A percentile compares a stretch with the other conserved stretches of the same genome.
These are phyloP conservation scores for Crithidia expoeki DNA, from an alignment of 208 protist genomes.

Conservation along the genomic window DNA sequence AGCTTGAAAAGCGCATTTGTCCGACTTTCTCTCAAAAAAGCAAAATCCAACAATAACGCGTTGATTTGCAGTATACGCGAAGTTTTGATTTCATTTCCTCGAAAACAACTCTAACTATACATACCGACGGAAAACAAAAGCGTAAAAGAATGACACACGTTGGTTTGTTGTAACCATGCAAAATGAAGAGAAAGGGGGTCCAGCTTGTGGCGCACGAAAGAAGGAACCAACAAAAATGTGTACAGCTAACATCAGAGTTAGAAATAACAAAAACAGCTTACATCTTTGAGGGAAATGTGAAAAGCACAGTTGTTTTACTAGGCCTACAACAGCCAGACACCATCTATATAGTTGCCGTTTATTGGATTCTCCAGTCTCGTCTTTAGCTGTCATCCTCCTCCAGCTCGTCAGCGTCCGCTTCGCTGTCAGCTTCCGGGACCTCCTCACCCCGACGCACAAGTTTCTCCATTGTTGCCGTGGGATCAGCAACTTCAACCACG, in stretches of 20 bases:
- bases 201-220: neutral
- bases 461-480: conserved; percentile 90
- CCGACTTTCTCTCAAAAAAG: too few species aligned
- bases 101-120: neutral
- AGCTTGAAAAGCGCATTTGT: too few species aligned
- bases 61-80: too few species aligned
- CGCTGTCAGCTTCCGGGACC: conserved; percentile 83
- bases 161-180: too few species aligned
- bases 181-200: neutral
- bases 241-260: neutral
- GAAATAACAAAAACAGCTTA: neutral
- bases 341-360: neutral
- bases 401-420: conserved; percentile 78
- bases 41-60: too few species aligned
- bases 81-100: too few species aligned
- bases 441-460: conserved; percentile 91
- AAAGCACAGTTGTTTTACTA: neutral
- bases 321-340: neutral
- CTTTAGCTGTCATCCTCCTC: conserved; percentile 76
- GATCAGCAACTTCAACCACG: conserved; percentile 82
- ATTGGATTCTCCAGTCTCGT: neutral
- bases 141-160: too few species aligned
- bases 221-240: neutral
- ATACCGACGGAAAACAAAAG: too few species aligned
- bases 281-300: neutral